Base-by-base conservation (phyloP, 495 filamentous ascomycete genomes). In the Glonium stellatum region DNA sequence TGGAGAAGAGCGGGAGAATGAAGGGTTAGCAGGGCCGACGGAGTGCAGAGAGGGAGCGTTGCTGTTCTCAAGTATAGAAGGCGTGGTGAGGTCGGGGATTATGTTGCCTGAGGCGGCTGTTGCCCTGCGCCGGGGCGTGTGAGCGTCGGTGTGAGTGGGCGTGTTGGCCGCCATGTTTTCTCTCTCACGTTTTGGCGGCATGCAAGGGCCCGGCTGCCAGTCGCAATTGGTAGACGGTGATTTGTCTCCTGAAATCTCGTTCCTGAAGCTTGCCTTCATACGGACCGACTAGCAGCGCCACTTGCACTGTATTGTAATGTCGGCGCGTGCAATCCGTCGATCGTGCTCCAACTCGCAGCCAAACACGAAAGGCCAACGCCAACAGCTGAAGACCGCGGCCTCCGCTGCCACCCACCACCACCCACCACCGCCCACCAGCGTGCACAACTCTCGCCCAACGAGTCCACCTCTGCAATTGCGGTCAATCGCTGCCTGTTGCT, bases 171-270 rank as follows among this genome's bases (percentile, higher is more conserved):
- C 4, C 12, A 13, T 44, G 39, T 44, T 44, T 44, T 44, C 18
- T 44, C 36, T 39, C 39, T 44, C 39, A 44, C 39, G 18, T 44
- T 15, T 18, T 44, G 39, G 18, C 18, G 13, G 39, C 39, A 18
- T 44, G 39, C 39, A 3, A 44, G 39, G 39, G 39, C 13, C 18
- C 27, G 27, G 27, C 27, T 31, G 27, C 27, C 27, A 31, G 18
- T 44, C 39, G 39, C 39, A 44, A 44, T 44, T 18, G 18, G 4
- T 18, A 11, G 18, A 1, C 4, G 39, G 4, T 44, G 39, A 44
- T 44, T 44, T 44, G 39, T 44, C 39, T 44, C 39, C 39, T 44
- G 39, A 44, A 44, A 44, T 44, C 39, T 44, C 12, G 39, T 44
- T 15, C 39, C 39, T 44, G 39, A 11, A 44, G 39, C 39, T 44